Evolutionary conservation across 768 basidiomycete genomes (phyloP), one percentile per base, ranked within the genome.

Genomic region (Floccularia luteovirens): DNA sequence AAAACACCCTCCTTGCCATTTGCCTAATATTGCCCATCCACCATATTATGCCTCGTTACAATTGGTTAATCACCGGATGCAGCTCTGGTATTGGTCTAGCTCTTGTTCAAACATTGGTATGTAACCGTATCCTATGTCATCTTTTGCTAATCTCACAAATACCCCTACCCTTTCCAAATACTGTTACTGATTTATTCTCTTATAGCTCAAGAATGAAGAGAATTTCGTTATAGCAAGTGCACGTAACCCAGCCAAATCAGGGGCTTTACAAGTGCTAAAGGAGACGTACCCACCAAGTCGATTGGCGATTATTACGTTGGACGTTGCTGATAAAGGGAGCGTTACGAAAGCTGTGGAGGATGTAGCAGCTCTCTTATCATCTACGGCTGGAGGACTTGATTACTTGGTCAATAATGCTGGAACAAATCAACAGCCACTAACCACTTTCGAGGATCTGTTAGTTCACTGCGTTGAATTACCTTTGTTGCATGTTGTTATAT

Each of bases 1-100:
- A n/a, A n/a, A n/a, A n/a, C n/a, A n/a, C n/a, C n/a, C n/a, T n/a
- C n/a, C n/a, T n/a, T n/a, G n/a, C n/a, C n/a, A n/a, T n/a, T n/a
- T n/a, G n/a, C n/a, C n/a, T n/a, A n/a, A n/a, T n/a, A n/a, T n/a
- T n/a, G n/a, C n/a, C n/a, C n/a, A n/a, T n/a, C n/a, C n/a, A n/a
- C n/a, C n/a, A n/a, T n/a, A n/a, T n/a, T n/a, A n/a, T n/a, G n/a
- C n/a, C n/a, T n/a, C n/a, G n/a, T n/a, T n/a, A n/a, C n/a, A n/a
- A n/a, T 39, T 52, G 49, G 49, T 44, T 55, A 38, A 52, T 52
- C 43, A 55, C 53, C 31, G 54, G 54, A 24, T 48, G 50, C 12
- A 48, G 44, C 44, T 46, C 52, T 22, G 54, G 54, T 36, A 55
- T 55, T 24, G 54, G 54, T 21, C 30, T 51, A 16, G 19, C 40